A percentile compares a stretch with the other conserved stretches of the same genome.
Conservation (phyloP, 176 grass and related monocot genomes). For the Alopecurus myosuroides region DNA sequence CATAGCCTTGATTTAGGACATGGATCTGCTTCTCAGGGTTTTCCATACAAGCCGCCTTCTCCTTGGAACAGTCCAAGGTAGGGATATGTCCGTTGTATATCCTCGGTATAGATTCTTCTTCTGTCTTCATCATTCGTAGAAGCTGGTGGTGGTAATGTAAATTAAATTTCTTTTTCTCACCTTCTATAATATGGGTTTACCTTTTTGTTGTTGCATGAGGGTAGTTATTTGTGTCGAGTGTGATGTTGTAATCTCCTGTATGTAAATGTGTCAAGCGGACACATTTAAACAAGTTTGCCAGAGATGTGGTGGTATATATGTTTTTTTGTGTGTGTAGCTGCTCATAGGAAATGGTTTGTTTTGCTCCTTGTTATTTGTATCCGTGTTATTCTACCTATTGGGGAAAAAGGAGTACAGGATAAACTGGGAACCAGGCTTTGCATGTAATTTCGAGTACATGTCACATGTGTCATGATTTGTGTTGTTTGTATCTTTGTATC, state of each 20-base stretch:
- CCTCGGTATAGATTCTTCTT: conserved; percentile 27
- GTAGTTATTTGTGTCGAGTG: conserved; percentile 13
- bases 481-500: not conserved
- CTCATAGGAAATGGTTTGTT: not conserved
- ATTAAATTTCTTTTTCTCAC: conserved; percentile 31
- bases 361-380: conserved; percentile 20
- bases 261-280: conserved; percentile 21
- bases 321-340: conserved; percentile 9
- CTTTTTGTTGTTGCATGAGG: conserved; percentile 12
- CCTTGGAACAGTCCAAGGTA: conserved; percentile 85
- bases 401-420: not conserved
- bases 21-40: conserved; percentile 60
- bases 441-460: not conserved
- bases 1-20: conserved; percentile 91
- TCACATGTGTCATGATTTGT: not conserved
- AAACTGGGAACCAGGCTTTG: not conserved
- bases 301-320: conserved; percentile 4
- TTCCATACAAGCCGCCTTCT: conserved; percentile 66
- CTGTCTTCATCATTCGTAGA: not conserved
- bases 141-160: conserved; percentile 22
- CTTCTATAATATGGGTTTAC: not conserved
- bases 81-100: conserved; percentile 50
- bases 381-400: not conserved
- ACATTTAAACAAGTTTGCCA: conserved; percentile 2
- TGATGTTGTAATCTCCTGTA: conserved; percentile 3